These are phyloP conservation scores for Alternaria arbusti DNA, from an alignment of 2,329 filamentous ascomycete genomes.

Conservation along the genomic window DNA sequence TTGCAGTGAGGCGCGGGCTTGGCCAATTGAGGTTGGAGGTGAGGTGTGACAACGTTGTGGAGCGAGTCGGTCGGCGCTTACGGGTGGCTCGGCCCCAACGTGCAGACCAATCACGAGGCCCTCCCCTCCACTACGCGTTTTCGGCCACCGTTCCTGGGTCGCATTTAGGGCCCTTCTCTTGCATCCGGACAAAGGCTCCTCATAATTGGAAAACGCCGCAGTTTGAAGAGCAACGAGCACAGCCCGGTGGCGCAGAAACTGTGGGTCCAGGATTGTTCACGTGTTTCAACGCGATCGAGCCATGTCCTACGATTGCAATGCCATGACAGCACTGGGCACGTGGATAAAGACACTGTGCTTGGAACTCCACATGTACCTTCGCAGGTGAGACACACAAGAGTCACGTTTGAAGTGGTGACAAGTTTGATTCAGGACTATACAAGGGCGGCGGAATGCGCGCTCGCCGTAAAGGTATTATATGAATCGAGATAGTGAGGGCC, in stretches of 20 bases:
- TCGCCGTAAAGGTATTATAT: slow-evolving; percentile 20
- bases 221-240: not conserved
- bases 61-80: slow-evolving; percentile 39
- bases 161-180: slow-evolving; percentile 11
- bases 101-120: slow-evolving; percentile 31
- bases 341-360: not conserved
- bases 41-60: slow-evolving; percentile 36
- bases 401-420: not conserved
- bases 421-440: slow-evolving; percentile 19
- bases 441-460: slow-evolving; percentile 14
- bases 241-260: slow-evolving; percentile 20
- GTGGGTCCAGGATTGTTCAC: not conserved
- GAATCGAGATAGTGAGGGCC: slow-evolving; percentile 3
- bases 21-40: slow-evolving; percentile 38
- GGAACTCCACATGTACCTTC: not conserved
- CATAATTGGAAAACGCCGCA: not conserved
- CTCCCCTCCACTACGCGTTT: slow-evolving; percentile 18
- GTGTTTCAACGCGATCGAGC: not conserved
- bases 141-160: slow-evolving; percentile 5
- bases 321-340: not conserved
- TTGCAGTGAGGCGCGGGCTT: slow-evolving; percentile 40
- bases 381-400: not conserved
- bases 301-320: not conserved
- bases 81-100: slow-evolving; percentile 10
- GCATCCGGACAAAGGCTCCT: slow-evolving; percentile 16